Evolutionary conservation across 108 stramenopile species (phyloP).

Genomic region (Cyclostephanos tholiformis): DNA sequence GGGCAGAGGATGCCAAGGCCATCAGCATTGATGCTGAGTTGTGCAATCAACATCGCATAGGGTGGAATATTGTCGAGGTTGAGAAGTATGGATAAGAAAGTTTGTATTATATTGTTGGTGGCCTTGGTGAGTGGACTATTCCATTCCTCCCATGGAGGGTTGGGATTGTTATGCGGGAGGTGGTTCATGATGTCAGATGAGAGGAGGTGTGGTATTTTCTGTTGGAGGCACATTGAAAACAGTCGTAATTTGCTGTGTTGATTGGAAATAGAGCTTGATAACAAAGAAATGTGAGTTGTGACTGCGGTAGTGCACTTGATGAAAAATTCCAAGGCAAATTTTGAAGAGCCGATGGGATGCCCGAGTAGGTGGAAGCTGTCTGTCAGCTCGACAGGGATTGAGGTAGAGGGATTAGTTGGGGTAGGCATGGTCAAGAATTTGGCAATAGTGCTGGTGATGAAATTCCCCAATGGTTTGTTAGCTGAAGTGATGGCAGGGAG

Average conservation of each 20-base stretch:
- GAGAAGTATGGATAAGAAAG: too few species aligned
- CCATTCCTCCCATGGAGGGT: too few species aligned
- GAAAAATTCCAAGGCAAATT: background rate
- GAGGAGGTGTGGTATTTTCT: conserved; percentile 1
- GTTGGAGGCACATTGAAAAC: background rate
- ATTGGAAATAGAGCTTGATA: background rate
- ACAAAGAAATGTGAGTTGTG: background rate
- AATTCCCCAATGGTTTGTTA: too few species aligned
- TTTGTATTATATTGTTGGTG: too few species aligned
- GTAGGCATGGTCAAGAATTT: background rate
- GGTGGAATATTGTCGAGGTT: too few species aligned
- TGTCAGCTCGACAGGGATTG: background rate
- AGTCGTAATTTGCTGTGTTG: background rate
- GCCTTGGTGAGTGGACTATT: too few species aligned
- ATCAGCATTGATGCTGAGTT: too few species aligned
- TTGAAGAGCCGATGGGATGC: background rate
- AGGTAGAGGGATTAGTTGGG: background rate
- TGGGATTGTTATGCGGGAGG: background rate
- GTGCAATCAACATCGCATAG: too few species aligned
- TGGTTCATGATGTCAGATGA: background rate
- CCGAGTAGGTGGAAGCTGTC: background rate
- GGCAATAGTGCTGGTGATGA: background rate
- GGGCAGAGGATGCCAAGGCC: too few species aligned
- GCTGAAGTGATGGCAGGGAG: too few species aligned
- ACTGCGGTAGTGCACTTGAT: background rate